These are phyloP conservation scores for Clarkia xantiana DNA, from an alignment of 345 rosid species.

Conservation along the genomic window DNA sequence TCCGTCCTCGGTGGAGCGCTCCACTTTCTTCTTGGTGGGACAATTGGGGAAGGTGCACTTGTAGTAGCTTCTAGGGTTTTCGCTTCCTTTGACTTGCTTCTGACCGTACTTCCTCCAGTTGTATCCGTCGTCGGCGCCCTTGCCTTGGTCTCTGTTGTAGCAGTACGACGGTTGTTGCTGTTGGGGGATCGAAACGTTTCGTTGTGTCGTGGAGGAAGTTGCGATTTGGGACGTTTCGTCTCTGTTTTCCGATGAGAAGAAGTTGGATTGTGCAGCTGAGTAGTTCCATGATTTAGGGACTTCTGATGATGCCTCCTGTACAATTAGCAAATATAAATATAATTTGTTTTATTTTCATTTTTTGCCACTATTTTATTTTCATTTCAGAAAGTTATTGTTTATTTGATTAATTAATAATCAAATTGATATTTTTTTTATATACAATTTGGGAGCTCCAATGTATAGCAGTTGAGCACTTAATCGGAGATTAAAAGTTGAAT, in stretches of 20 bases:
- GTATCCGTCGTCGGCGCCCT: constrained; percentile 71
- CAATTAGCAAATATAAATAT: background rate
- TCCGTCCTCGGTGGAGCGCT: constrained; percentile 59
- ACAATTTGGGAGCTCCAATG: no score
- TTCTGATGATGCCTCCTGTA: constrained; percentile 28
- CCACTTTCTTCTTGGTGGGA: constrained; percentile 91
- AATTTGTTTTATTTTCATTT: background rate
- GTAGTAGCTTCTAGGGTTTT: constrained; percentile 88
- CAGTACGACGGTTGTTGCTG: constrained; percentile 8
- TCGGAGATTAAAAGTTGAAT: no score
- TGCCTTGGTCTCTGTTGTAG: constrained; percentile 34
- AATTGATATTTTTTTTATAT: no score
- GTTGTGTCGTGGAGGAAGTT: constrained; percentile 9
- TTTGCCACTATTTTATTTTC: background rate
- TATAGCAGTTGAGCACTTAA: no score
- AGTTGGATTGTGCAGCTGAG: constrained; percentile 18
- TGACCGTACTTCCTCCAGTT: constrained; percentile 97
- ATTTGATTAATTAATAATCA: no score
- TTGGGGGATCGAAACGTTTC: constrained; percentile 6
- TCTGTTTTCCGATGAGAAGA: constrained; percentile 10
- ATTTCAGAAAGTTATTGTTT: background rate
- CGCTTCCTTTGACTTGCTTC: constrained; percentile 92
- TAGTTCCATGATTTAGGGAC: constrained; percentile 29
- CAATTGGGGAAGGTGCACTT: constrained; percentile 79
- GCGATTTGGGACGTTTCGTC: constrained; percentile 26